phyloP scores from a whole-genome alignment of 2,329 filamentous ascomycete genomes.

The Trichophyton benhamiae region DNA sequence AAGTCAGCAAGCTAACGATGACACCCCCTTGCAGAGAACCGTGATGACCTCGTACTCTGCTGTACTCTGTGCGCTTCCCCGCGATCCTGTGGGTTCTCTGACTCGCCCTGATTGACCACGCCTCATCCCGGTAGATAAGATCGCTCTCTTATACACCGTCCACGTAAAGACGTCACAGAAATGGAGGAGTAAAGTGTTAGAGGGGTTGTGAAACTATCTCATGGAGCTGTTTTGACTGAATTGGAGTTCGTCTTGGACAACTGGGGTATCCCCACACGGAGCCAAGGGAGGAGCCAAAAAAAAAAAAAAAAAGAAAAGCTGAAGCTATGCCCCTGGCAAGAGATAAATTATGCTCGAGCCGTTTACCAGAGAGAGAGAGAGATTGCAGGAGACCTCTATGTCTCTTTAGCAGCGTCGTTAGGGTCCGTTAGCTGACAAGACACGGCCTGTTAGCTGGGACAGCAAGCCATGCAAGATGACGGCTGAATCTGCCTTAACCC shows the following conservation, averaged over 20 bases:
- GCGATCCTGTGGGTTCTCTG: not conserved
- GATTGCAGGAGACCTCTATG: not conserved
- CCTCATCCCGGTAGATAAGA: not conserved
- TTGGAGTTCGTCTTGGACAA: not conserved
- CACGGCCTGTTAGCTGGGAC: not conserved
- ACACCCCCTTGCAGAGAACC: too few relatives aligned
- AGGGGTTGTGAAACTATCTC: not conserved
- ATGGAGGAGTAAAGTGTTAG: not conserved
- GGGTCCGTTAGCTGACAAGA: not conserved
- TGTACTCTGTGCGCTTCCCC: not conserved
- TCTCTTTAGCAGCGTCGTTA: not conserved
- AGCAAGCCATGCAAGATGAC: not conserved
- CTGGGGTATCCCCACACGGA: not conserved
- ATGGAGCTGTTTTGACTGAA: not conserved
- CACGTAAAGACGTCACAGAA: too few relatives aligned
- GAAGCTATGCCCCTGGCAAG: not conserved
- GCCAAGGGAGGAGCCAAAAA: not conserved
- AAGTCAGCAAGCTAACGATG: not conserved
- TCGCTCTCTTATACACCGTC: not conserved
- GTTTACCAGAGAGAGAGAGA: not conserved
- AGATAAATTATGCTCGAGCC: not conserved
- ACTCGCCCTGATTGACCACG: not conserved
- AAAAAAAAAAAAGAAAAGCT: not conserved
- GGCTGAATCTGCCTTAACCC: not conserved
- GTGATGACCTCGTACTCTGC: not conserved